Base-by-base conservation (phyloP, 1,284 basidiomycete species). In the Leccinum griseonigrum region DNA sequence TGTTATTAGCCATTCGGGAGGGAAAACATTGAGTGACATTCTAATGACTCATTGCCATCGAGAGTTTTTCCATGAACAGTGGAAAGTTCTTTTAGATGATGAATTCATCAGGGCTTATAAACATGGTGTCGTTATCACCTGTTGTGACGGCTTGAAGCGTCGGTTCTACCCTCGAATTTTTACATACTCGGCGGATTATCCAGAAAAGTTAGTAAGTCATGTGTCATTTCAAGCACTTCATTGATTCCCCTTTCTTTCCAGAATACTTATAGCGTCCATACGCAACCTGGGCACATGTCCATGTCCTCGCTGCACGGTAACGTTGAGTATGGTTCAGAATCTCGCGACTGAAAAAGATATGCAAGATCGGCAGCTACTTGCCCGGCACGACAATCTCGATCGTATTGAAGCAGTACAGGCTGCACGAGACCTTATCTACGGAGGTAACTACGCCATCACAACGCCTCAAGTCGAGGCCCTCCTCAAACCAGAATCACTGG, bases 31-130 rank as follows among this genome's bases (percentile, higher is more conserved):
- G 13, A 51, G 14, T 28, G 14, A 51, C 0, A 11, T 28, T 14
- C 26, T 51, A 3, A 26, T 51, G 18, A 51, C 50, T 0, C 50
- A 51, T 28, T 51, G 50, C 22, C 50, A 51, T 0, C 18, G 50
- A 16, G 50, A 51, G 16, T 28, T 51, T 51, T 51, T 51, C 50
- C 50, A 51, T 5, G 50, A 26, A 26, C 50, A 51, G 26, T 51
- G 50, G 50, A 51, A 26, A 16, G 50, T 26, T 13, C 18, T 51
- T 26, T 0, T 51, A 0, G 50, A 51, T 28, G 50, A 51, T 0
- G 50, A 51, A 0, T 51, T 51, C 8, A 51, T 51, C 14, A 14
- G 22, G 18, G 50, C 50, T 26, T 51, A 51, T 51, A 28, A 28
- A 9, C 50, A 51, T 9, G 50, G 50, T 51, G 13, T 51, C 8